These are phyloP conservation scores for Allium sativum DNA, from an alignment of 106 monocot species.

Conservation along the genomic window DNA sequence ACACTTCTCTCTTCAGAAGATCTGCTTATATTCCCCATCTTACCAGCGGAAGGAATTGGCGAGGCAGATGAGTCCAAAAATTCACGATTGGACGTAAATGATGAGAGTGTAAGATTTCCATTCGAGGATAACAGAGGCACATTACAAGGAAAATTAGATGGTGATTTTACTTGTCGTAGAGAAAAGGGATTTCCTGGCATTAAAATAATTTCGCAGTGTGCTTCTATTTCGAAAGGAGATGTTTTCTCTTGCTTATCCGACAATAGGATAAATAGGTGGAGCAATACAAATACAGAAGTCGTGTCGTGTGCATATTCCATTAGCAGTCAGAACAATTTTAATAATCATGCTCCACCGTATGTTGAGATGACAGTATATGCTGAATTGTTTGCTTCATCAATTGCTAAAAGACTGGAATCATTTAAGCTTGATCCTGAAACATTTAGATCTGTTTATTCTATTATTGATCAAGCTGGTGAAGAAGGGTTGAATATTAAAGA, in stretches of 20 bases:
- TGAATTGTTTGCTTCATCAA: slow-evolving; percentile 15
- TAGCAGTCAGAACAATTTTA: not conserved
- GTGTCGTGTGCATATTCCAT: not conserved
- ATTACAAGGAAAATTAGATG: slow-evolving; percentile 27
- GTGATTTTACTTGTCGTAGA: slow-evolving; percentile 44
- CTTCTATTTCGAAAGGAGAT: slow-evolving; percentile 16
- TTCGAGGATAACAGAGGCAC: slow-evolving; percentile 33
- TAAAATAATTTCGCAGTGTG: slow-evolving; percentile 30
- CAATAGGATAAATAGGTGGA: not conserved
- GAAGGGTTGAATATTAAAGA: slow-evolving; percentile 71
- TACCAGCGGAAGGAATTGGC: slow-evolving; percentile 77
- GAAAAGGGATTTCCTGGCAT: slow-evolving; percentile 97
- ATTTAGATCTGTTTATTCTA: slow-evolving; percentile 36
- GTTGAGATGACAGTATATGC: slow-evolving; percentile 44
- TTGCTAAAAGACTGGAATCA: slow-evolving; percentile 4
- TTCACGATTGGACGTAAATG: slow-evolving; percentile 20
- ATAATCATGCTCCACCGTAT: slow-evolving; percentile 27
- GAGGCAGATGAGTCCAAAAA: slow-evolving; percentile 51
- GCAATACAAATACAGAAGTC: slow-evolving; percentile 5
- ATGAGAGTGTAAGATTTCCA: slow-evolving; percentile 3
- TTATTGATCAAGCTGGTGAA: slow-evolving; percentile 59
- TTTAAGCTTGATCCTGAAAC: slow-evolving; percentile 27
- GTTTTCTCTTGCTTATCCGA: slow-evolving; percentile 1
- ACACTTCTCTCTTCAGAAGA: slow-evolving; percentile 67
- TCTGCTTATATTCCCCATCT: slow-evolving; percentile 40